phyloP scores from a whole-genome alignment of 2,329 filamentous ascomycete species.

The Pseudovirgaria hyperparasitica region DNA sequence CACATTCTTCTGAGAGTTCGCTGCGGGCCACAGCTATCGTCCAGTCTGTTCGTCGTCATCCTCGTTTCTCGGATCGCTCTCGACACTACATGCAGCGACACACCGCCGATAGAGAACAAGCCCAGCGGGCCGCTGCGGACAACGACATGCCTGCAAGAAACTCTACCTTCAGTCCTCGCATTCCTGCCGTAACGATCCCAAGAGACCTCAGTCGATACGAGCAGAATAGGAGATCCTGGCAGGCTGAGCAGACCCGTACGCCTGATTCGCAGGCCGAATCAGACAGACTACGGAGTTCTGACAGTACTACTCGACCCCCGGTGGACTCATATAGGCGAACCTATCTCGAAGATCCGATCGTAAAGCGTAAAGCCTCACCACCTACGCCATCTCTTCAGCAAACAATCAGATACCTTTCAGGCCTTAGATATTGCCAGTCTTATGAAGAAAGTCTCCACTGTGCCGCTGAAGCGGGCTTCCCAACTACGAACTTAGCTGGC shows the following conservation, averaged over 20 bases:
- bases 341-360: conserved; percentile 16
- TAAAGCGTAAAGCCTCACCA: conserved; percentile 10
- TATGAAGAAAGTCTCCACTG: conserved; percentile 42
- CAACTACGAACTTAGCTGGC: conserved; percentile 39
- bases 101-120: conserved; percentile 25
- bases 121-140: conserved; percentile 8
- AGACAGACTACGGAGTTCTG: conserved; percentile 1
- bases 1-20: conserved; percentile 18
- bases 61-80: conserved; percentile 24
- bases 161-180: conserved; percentile 1
- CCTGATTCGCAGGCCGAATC: conserved; percentile 14
- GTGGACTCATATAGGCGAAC: conserved; percentile 15
- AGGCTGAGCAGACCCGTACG: conserved; percentile 13
- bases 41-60: conserved; percentile 26
- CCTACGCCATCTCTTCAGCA: conserved; percentile 35
- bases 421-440: conserved; percentile 39
- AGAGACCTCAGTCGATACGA: conserved; percentile 8
- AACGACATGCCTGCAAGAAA: conserved; percentile 14
- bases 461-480: conserved; percentile 41
- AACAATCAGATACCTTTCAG: conserved; percentile 48
- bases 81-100: conserved; percentile 27
- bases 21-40: conserved; percentile 28
- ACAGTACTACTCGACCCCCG: conserved; percentile 13
- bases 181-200: too few relatives aligned
- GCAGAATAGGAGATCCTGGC: conserved; percentile 12